phyloP scores from a whole-genome alignment of 371 early-diverging fungal genomes.

The Fennellomyces sp. region DNA sequence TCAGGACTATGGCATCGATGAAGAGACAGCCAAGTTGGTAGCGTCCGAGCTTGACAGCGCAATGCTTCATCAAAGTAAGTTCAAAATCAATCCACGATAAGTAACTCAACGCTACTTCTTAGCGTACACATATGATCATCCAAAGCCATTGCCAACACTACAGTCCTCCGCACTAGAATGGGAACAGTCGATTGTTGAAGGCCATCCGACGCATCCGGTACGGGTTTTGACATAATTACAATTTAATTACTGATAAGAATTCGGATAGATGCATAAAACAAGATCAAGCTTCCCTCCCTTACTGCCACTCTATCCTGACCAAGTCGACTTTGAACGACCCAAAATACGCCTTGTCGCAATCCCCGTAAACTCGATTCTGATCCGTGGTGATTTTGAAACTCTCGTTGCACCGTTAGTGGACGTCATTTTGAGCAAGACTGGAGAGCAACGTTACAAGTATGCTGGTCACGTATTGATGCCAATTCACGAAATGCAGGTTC shows the following conservation, averaged over 20 bases:
- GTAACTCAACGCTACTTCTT: no score
- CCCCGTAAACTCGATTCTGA: constrained; percentile 40
- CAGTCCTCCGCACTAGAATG: constrained; percentile 59
- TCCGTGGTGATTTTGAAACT: constrained; percentile 60
- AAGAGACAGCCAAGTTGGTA: constrained; percentile 26
- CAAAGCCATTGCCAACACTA: constrained; percentile 52
- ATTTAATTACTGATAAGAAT: no score
- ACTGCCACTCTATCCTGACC: constrained; percentile 40
- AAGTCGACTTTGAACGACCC: constrained; percentile 50
- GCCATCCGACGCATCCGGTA: constrained; percentile 81
- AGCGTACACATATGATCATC: constrained; percentile 57
- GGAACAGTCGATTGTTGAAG: constrained; percentile 76
- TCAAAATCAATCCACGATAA: no score
- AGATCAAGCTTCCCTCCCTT: constrained; percentile 64
- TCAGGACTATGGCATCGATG: no score
- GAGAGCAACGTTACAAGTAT: constrained; percentile 8
- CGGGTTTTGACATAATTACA: no score
- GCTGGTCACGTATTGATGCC: constrained; percentile 56
- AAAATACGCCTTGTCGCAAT: constrained; percentile 56
- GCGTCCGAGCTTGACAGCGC: constrained; percentile 38
- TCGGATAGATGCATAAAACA: constrained; percentile 74
- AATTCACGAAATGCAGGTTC: constrained; percentile 68
- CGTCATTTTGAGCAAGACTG: constrained; percentile 22
- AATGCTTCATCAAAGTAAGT: constrained; percentile 48
- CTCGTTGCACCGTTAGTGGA: constrained; percentile 31